These are phyloP conservation scores for Aureobasidium lini DNA, from an alignment of 2,329 filamentous ascomycete species.

Conservation along the genomic window DNA sequence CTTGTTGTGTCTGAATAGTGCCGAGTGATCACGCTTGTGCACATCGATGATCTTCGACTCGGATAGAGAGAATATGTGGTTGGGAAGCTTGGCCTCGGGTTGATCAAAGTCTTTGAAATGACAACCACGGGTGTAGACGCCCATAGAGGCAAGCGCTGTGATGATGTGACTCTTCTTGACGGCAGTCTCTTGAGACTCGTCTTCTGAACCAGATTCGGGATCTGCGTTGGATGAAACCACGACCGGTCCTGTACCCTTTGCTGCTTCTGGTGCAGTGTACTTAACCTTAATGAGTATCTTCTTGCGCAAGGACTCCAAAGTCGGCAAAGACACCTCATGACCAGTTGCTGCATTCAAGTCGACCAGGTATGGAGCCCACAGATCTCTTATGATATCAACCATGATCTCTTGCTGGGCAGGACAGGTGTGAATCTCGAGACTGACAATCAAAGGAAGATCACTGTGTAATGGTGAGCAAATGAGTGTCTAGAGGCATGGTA, in stretches of 20 bases:
- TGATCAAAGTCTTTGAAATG: conserved; percentile 68
- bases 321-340: conserved; percentile 58
- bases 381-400: conserved; percentile 88
- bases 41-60: conserved; percentile 60
- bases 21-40: conserved; percentile 45
- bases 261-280: conserved; percentile 33
- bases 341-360: conserved; percentile 43
- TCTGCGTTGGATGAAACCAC: conserved; percentile 10
- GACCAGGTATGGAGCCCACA: conserved; percentile 70
- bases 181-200: conserved; percentile 28
- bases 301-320: conserved; percentile 55
- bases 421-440: conserved; percentile 82
- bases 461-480: conserved; percentile 20
- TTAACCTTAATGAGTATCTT: conserved; percentile 63
- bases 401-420: conserved; percentile 80
- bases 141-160: conserved; percentile 63
- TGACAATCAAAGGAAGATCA: conserved; percentile 79
- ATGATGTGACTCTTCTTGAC: conserved; percentile 56
- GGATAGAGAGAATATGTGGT: conserved; percentile 58
- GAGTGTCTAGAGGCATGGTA: background rate
- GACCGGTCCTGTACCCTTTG: conserved; percentile 1
- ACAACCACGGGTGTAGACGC: conserved; percentile 80
- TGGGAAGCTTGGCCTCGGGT: conserved; percentile 49
- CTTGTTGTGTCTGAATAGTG: conserved; percentile 70
- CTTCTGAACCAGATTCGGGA: conserved; percentile 30